Evolutionary conservation across 2,329 filamentous ascomycete species (phyloP).

Genomic region (Neofusicoccum parvum): DNA sequence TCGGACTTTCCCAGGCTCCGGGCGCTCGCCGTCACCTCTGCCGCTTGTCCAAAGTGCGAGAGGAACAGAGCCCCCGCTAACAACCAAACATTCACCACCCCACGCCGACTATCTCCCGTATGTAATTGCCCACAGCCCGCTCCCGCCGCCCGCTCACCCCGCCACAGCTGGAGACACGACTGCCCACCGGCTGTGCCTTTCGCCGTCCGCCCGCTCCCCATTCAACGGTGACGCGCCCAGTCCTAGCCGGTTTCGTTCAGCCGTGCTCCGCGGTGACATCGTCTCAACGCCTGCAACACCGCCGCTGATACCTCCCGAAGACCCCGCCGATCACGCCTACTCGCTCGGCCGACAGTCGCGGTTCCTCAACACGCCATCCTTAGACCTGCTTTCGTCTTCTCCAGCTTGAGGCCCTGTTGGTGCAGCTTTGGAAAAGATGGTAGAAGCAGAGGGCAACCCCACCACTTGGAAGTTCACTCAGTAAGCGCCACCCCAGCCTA

Average conservation of each 20-base stretch:
- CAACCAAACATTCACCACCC: slow-evolving; percentile 20
- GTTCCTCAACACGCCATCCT: background rate
- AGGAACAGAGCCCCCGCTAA: slow-evolving; percentile 19
- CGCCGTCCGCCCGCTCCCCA: slow-evolving; percentile 13
- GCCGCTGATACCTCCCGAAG: slow-evolving; percentile 20
- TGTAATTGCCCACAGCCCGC: slow-evolving; percentile 17
- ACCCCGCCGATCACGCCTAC: slow-evolving; percentile 8
- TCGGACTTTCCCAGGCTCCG: slow-evolving; percentile 21
- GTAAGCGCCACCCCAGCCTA: slow-evolving; percentile 59
- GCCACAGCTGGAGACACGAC: slow-evolving; percentile 18
- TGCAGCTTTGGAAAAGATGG: slow-evolving; percentile 67
- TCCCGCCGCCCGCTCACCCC: slow-evolving; percentile 11
- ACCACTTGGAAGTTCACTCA: slow-evolving; percentile 99
- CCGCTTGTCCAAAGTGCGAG: slow-evolving; percentile 9
- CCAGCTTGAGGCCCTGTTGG: slow-evolving; percentile 22
- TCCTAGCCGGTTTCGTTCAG: slow-evolving; percentile 21
- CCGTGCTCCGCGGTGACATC: slow-evolving; percentile 21
- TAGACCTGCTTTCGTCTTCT: slow-evolving; percentile 4
- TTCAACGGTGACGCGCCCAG: slow-evolving; percentile 23
- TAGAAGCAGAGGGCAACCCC: slow-evolving; percentile 90
- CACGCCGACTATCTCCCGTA: slow-evolving; percentile 21
- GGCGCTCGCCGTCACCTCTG: slow-evolving; percentile 17
- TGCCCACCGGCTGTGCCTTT: slow-evolving; percentile 15
- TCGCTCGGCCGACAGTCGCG: slow-evolving; percentile 10
- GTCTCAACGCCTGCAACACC: slow-evolving; percentile 21